Base-by-base conservation (phyloP, 2,329 filamentous ascomycete genomes). In the Rosellinia necatrix region DNA sequence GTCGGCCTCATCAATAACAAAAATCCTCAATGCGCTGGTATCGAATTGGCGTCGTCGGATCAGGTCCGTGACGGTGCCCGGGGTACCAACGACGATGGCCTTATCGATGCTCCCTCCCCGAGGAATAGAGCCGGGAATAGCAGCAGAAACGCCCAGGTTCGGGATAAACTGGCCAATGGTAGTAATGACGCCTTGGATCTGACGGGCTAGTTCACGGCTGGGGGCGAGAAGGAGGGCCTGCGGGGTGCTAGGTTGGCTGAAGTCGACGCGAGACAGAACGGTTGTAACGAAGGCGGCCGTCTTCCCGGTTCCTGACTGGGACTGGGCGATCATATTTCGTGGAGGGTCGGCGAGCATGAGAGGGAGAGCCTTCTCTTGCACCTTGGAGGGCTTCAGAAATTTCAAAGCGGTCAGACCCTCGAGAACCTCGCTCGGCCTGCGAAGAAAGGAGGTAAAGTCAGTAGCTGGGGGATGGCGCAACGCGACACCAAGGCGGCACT, bases 271-370 rank as follows among this genome's bases (percentile, higher is more conserved):
- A 56, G 90, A 90, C 35, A 99, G 82, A 58, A 96, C 89, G 59
- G 96, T 96, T 60, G 96, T 87, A 41, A 94, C 90, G 73, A 99
- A 99, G 19, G 94, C 94, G 17, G 92, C 94, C 0, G 94, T 99
- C 80, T 99, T 99, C 70, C 94, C 94, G 17, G 94, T 99, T 66
- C 94, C 94, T 2, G 94, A 99, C 74, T 99, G 94, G n/a, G 94
- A 99, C 76, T 99, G 94, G 3, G 92, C 94, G 70, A 99, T 93
- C 83, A 99, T 89, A 75, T 97, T 97, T 63, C 82, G 82, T 0
- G 93, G 89, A n/a, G 94, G 93, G 70, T 96, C 81, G 66, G 83
- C 78, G 61, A 99, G 83, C 69, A 99, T 89, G 52, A 99, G 81
- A 24, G 94, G 94, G 15, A 99, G 83, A 1, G 94, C 94, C 66